Conservation (phyloP, 441 rosid genomes). For the Kokia cookei region DNA sequence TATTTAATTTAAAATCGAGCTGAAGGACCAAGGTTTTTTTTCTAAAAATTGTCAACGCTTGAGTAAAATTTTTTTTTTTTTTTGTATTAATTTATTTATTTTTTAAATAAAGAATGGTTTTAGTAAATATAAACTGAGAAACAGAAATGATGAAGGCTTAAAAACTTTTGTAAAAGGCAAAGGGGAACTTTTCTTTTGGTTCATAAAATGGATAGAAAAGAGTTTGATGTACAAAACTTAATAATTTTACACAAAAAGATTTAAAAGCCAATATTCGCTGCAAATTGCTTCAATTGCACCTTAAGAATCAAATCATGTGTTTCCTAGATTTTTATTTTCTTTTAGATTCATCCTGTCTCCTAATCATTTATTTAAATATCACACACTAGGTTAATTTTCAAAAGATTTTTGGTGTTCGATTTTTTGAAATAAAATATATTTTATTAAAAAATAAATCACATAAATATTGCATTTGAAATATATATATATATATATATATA, state of each 20-base stretch:
- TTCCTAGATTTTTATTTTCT: background rate
- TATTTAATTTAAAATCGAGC: too few species aligned
- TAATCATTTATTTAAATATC: background rate
- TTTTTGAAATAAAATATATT: too few species aligned
- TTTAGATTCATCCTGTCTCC: background rate
- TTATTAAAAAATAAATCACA: too few species aligned
- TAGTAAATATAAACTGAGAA: background rate
- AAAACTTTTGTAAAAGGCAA: conserved; percentile 8
- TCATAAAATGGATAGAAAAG: too few species aligned
- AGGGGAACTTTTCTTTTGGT: background rate
- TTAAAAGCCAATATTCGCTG: conserved; percentile 10
- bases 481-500: too few species aligned
- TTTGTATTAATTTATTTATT: too few species aligned
- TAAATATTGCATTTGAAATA: too few species aligned
- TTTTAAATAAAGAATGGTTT: background rate
- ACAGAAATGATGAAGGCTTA: background rate
- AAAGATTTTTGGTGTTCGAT: too few species aligned
- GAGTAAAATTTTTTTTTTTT: too few species aligned
- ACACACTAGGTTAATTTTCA: too few species aligned
- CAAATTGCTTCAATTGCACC: conserved; percentile 15
- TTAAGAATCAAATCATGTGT: conserved; percentile 12
- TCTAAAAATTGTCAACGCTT: too few species aligned
- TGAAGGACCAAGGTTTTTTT: too few species aligned
- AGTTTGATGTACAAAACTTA: background rate
- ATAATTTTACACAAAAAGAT: background rate